Evolutionary conservation across 140 eudicot species (phyloP).

Genomic region (Flaveria floridana): DNA sequence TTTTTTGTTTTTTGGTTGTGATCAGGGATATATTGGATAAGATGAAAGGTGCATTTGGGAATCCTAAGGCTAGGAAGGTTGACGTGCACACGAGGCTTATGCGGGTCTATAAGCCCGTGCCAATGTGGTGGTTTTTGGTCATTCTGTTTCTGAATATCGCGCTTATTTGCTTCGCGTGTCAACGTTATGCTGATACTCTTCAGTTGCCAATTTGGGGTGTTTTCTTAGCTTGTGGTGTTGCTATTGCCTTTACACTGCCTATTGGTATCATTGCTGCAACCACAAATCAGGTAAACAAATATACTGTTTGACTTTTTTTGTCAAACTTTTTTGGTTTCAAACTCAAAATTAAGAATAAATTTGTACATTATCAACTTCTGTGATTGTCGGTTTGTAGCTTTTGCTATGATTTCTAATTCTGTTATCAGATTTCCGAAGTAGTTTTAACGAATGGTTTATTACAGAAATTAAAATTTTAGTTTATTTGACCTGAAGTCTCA

Average conservation of each 20-base stretch:
- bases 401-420: neutral
- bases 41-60: constrained; percentile 30
- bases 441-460: neutral
- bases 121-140: constrained; percentile 58
- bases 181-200: constrained; percentile 36
- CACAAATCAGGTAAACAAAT: constrained; percentile 51
- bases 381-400: neutral
- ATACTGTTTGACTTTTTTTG: neutral
- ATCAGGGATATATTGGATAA: constrained; percentile 41
- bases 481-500: neutral
- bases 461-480: neutral
- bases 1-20: constrained; percentile 6
- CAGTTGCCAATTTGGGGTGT: constrained; percentile 69
- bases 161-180: constrained; percentile 38
- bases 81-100: constrained; percentile 64
- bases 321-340: constrained; percentile 1
- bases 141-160: constrained; percentile 40
- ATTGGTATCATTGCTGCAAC: constrained; percentile 56
- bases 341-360: neutral
- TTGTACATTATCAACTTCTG: neutral
- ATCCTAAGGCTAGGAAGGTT: constrained; percentile 33
- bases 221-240: constrained; percentile 48
- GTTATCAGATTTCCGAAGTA: neutral
- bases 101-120: constrained; percentile 56
- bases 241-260: constrained; percentile 50